Percentiles rank a stretch among this genome's conserved stretches.
Conservation (phyloP, 805 yeast species). For the Blastobotrys chiropterorum region DNA sequence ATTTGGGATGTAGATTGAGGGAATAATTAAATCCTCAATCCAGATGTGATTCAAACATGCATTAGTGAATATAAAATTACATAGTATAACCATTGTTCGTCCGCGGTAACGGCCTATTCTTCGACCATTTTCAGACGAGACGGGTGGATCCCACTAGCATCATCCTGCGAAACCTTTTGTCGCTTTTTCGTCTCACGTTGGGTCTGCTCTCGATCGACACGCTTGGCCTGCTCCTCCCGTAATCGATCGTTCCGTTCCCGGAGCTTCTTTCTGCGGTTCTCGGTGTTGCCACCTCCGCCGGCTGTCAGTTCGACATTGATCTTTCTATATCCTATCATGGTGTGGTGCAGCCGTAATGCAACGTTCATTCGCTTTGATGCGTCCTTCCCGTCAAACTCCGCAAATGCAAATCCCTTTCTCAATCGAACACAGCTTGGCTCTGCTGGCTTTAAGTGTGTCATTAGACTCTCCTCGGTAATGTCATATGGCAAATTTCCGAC, state of each 20-base stretch:
- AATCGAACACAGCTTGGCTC: conserved; percentile 69
- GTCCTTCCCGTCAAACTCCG: conserved; percentile 70
- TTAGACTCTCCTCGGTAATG: conserved; percentile 53
- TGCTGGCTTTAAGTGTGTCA: conserved; percentile 63
- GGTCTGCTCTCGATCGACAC: conserved; percentile 44
- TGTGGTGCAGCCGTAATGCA: conserved; percentile 80
- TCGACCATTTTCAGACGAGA: conserved; percentile 8
- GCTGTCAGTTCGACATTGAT: conserved; percentile 95
- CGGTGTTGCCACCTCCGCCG: conserved; percentile 95
- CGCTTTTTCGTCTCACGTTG: conserved; percentile 16
- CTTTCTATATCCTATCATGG: conserved; percentile 59
- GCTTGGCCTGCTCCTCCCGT: conserved; percentile 59
- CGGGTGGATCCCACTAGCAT: conserved; percentile 15
- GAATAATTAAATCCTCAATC: no score
- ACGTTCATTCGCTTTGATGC: conserved; percentile 76
- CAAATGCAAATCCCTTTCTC: conserved; percentile 73
- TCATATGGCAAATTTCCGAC: conserved; percentile 87
- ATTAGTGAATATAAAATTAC: no score
- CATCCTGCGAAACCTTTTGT: not conserved
- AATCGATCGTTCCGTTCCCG: conserved; percentile 72
- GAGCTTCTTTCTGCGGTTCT: conserved; percentile 52
- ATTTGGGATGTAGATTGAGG: no score
- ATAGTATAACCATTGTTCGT: no score
- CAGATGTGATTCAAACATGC: no score
- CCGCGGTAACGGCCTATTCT: no score